Conservation (phyloP, 768 basidiomycete species). For the Suillus subluteus region DNA sequence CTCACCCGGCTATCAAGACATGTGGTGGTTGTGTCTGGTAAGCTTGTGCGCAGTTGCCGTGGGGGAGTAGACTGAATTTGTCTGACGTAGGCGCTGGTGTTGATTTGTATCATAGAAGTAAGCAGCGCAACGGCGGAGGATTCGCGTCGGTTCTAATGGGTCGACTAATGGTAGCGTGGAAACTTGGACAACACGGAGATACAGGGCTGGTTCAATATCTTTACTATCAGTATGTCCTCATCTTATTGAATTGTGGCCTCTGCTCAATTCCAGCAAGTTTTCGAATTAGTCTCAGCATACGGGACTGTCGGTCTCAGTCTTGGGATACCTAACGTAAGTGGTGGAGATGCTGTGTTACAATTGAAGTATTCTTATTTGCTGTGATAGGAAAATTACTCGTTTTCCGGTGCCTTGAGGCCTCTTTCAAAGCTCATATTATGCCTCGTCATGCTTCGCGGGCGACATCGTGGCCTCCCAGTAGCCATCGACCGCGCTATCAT, state of each 20-base stretch:
- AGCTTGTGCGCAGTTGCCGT: background rate
- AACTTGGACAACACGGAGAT: slow-evolving; percentile 57
- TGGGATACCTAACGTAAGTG: slow-evolving; percentile 77
- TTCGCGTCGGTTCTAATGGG: slow-evolving; percentile 5
- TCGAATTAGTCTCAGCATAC: slow-evolving; percentile 88
- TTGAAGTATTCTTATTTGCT: slow-evolving; percentile 9
- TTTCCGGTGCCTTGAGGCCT: slow-evolving; percentile 76
- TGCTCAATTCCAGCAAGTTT: slow-evolving; percentile 50
- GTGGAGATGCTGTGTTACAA: background rate
- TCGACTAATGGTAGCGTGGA: slow-evolving; percentile 47
- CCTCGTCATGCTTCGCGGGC: slow-evolving; percentile 91
- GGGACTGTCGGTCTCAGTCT: slow-evolving; percentile 89
- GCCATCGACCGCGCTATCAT: slow-evolving; percentile 89
- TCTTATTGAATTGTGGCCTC: background rate
- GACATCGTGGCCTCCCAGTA: slow-evolving; percentile 86
- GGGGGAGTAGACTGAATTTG: background rate
- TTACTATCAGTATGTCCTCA: slow-evolving; percentile 63
- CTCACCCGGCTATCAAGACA: slow-evolving; percentile 54
- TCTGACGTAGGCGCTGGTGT: slow-evolving; percentile 65
- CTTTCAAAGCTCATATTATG: slow-evolving; percentile 88
- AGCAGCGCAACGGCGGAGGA: slow-evolving; percentile 19
- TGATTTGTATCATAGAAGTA: slow-evolving; percentile 94
- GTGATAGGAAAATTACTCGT: slow-evolving; percentile 73
- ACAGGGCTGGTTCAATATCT: slow-evolving; percentile 83
- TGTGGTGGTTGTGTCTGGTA: slow-evolving; percentile 84